Conservation (phyloP, 495 filamentous ascomycete species). For the Hypoxylon intermedium region DNA sequence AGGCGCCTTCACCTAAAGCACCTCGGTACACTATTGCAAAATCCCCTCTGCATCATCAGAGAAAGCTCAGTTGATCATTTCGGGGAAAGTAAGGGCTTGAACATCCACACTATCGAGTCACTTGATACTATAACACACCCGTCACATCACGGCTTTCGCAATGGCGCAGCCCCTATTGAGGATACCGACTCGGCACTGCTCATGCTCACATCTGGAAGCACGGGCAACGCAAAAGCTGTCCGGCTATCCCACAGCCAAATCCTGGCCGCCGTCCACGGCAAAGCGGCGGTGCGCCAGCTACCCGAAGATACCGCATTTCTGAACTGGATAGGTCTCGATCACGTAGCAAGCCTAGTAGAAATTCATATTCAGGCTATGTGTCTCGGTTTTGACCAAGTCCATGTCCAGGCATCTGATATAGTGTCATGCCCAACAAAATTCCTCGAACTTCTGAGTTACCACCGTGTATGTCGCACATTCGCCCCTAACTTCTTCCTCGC, state of each 20-base stretch:
- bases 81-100: too few species aligned
- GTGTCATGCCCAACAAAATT: conserved; percentile 51
- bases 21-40: too few species aligned
- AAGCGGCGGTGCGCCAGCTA: conserved; percentile 22
- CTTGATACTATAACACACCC: too few species aligned
- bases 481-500: conserved; percentile 65
- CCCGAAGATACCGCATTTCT: conserved; percentile 46
- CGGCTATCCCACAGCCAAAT: conserved; percentile 50
- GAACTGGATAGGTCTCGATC: conserved; percentile 62
- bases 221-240: conserved; percentile 57
- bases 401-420: conserved; percentile 52
- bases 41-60: too few species aligned
- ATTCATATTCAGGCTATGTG: conserved; percentile 58
- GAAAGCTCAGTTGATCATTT: too few species aligned
- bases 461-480: conserved; percentile 57
- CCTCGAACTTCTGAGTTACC: conserved; percentile 48
- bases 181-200: conserved; percentile 18
- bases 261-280: conserved; percentile 49
- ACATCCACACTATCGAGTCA: too few species aligned
- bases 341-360: conserved; percentile 61
- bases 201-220: conserved; percentile 62
- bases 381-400: conserved; percentile 54
- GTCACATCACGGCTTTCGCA: too few species aligned
- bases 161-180: too few species aligned
- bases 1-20: too few species aligned